Evolutionary conservation across 352 stramenopile species (phyloP).

Genomic region (Phytophthora megakarya): DNA sequence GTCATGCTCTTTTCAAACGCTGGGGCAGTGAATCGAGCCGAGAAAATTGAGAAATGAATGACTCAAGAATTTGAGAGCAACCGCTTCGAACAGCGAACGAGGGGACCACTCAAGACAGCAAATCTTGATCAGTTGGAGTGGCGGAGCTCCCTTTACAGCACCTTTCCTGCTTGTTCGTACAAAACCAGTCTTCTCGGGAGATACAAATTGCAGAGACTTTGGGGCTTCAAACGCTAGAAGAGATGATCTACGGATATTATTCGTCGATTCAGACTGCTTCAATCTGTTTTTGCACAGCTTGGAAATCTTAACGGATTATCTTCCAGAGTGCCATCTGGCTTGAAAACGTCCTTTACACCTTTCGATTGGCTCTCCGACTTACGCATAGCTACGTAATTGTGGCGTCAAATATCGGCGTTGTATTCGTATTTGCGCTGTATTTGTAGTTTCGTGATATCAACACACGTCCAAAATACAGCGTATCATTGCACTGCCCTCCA

Average conservation of each 20-base stretch:
- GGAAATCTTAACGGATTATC: constrained; percentile 2
- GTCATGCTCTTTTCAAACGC: constrained; percentile 1
- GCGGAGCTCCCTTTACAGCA: constrained; percentile 16
- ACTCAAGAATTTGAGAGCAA: background rate
- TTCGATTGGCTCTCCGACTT: background rate
- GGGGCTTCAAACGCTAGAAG: background rate
- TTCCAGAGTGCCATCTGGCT: constrained; percentile 17
- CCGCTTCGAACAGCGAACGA: constrained; percentile 22
- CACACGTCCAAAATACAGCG: no score
- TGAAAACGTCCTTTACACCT: constrained; percentile 10
- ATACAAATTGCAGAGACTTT: background rate
- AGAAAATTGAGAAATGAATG: constrained; percentile 24
- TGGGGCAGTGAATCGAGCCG: background rate
- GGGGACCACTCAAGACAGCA: constrained; percentile 7
- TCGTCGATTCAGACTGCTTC: constrained; percentile 1
- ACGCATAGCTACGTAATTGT: background rate
- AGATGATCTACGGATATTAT: constrained; percentile 4
- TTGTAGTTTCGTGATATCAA: no score
- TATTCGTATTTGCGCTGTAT: no score
- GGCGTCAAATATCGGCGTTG: no score
- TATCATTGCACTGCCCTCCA: no score
- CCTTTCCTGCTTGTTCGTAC: constrained; percentile 7
- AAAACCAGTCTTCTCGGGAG: constrained; percentile 1
- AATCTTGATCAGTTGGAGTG: constrained; percentile 17
- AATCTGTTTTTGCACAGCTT: background rate